Conservation (phyloP, 768 basidiomycete genomes). For the Kwoniella botswanensis region DNA sequence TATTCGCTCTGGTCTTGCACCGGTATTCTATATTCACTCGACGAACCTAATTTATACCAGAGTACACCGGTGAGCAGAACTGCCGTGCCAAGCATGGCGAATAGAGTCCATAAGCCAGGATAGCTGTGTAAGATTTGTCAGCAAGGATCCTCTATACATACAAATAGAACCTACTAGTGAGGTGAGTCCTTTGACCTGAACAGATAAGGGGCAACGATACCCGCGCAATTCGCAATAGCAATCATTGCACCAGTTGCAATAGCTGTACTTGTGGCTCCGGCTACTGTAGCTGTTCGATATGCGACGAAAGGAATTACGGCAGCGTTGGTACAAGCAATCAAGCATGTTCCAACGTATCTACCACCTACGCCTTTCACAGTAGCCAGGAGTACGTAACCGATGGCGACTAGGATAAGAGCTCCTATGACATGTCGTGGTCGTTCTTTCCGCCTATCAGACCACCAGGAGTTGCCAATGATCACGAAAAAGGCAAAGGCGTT, state of each 20-base stretch:
- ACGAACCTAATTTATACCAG: slow-evolving; percentile 48
- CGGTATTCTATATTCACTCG: slow-evolving; percentile 36
- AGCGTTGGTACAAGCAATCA: slow-evolving; percentile 53
- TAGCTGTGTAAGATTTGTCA: slow-evolving; percentile 20
- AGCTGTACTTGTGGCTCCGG: slow-evolving; percentile 46
- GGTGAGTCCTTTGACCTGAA: slow-evolving; percentile 41
- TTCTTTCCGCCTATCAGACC: slow-evolving; percentile 40
- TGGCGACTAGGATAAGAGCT: slow-evolving; percentile 37
- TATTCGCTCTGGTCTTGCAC: not conserved
- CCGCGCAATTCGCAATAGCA: slow-evolving; percentile 49
- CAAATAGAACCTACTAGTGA: slow-evolving; percentile 30
- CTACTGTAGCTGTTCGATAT: slow-evolving; percentile 44
- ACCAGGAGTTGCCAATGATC: slow-evolving; percentile 50
- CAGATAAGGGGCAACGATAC: slow-evolving; percentile 45
- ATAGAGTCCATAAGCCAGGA: slow-evolving; percentile 52
- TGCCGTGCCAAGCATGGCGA: slow-evolving; percentile 40
- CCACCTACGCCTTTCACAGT: slow-evolving; percentile 37
- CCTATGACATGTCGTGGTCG: slow-evolving; percentile 47
- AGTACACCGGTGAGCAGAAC: slow-evolving; percentile 31
- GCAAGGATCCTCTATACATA: not conserved
- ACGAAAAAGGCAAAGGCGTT: slow-evolving; percentile 41
- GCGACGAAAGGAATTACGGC: slow-evolving; percentile 53
- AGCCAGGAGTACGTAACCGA: slow-evolving; percentile 49
- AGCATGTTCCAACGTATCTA: slow-evolving; percentile 44
- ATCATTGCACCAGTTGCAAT: slow-evolving; percentile 46